A percentile compares a stretch with the other conserved stretches of the same genome.
Evolutionary conservation across 179 eudicot species (phyloP).

Genomic region (Beta corolliflora): DNA sequence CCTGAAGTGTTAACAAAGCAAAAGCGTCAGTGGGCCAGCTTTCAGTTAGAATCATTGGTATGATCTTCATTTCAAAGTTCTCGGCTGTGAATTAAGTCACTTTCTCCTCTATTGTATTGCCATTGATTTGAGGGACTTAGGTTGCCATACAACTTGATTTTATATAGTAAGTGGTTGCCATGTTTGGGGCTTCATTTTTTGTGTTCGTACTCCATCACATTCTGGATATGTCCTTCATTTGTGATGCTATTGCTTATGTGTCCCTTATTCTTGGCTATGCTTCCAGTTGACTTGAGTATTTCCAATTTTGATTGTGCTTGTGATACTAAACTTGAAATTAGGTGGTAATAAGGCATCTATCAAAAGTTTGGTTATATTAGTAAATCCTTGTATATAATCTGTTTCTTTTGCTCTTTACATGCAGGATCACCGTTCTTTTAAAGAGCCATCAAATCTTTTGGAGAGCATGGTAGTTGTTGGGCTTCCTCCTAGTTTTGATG

Average conservation of each 20-base stretch:
- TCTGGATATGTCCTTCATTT: background rate
- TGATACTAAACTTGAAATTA: conserved; percentile 9
- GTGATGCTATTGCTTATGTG: background rate
- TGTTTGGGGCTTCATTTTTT: conserved; percentile 5
- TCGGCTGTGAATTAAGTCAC: background rate
- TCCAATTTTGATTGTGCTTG: background rate
- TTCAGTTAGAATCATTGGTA: conserved; percentile 84
- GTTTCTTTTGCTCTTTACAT: background rate
- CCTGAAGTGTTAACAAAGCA: conserved; percentile 93
- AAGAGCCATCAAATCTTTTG: conserved; percentile 82
- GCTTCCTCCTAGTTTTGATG: conserved; percentile 85
- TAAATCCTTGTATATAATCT: background rate
- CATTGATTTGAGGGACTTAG: background rate
- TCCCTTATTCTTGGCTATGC: background rate
- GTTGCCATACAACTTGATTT: background rate
- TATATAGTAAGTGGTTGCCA: background rate
- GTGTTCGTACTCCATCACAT: background rate
- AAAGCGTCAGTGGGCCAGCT: conserved; percentile 98
- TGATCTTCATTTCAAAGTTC: conserved; percentile 17
- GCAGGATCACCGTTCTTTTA: conserved; percentile 79
- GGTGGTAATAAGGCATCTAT: background rate
- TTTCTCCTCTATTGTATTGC: background rate
- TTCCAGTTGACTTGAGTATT: background rate
- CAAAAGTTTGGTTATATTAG: background rate
- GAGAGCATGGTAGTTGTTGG: conserved; percentile 99